Evolutionary conservation across 2,329 filamentous ascomycete genomes (phyloP).

Genomic region (Fusarium sp.): DNA sequence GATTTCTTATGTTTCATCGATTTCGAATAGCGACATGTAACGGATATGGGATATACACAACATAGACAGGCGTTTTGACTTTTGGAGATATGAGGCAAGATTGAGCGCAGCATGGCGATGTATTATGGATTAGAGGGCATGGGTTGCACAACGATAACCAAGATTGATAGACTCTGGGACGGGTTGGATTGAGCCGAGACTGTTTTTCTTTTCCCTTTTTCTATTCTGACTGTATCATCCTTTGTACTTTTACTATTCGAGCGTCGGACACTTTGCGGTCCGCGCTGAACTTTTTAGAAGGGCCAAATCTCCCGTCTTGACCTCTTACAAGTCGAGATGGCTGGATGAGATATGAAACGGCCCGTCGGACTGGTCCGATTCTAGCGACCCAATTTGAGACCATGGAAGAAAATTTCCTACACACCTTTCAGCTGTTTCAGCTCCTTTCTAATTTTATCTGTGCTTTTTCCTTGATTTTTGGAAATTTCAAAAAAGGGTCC

Average conservation of each 20-base stretch:
- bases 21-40: constrained; percentile 27
- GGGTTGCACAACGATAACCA: constrained; percentile 5
- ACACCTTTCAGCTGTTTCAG: constrained; percentile 6
- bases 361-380: constrained; percentile 24
- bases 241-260: constrained; percentile 25
- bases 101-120: constrained; percentile 26
- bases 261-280: constrained; percentile 8
- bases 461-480: constrained; percentile 21
- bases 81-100: constrained; percentile 9
- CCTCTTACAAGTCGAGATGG: constrained; percentile 14
- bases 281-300: constrained; percentile 22
- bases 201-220: background rate
- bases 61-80: constrained; percentile 36
- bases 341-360: constrained; percentile 19
- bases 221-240: background rate
- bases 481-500: constrained; percentile 18
- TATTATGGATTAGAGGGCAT: constrained; percentile 29
- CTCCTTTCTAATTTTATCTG: background rate
- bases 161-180: constrained; percentile 15
- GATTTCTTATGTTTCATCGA: constrained; percentile 2
- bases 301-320: constrained; percentile 27
- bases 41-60: constrained; percentile 22
- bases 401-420: constrained; percentile 2
- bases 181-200: constrained; percentile 13
- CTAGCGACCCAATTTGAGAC: constrained; percentile 22